phyloP scores from a whole-genome alignment of 192 early-diverging fungal species.

The Mortierella antarctica region DNA sequence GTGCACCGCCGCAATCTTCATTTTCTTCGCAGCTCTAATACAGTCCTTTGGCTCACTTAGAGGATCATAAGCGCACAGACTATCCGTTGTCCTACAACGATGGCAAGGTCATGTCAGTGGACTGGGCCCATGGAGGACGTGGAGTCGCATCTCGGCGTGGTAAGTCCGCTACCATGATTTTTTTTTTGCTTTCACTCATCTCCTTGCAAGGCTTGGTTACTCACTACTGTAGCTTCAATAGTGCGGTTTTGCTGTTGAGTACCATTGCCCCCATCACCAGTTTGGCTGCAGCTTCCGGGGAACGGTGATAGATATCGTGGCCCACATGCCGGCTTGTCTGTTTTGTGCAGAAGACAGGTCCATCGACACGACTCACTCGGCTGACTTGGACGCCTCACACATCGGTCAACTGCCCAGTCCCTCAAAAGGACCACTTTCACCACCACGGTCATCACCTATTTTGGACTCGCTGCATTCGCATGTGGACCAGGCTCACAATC shows the following conservation, averaged over 20 bases:
- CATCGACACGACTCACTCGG: neutral
- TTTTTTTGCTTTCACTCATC: neutral
- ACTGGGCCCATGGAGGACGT: conserved; percentile 17
- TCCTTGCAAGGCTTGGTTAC: neutral
- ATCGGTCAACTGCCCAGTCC: neutral
- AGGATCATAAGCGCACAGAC: conserved; percentile 19
- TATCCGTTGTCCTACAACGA: conserved; percentile 24
- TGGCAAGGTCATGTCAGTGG: conserved; percentile 31
- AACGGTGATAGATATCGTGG: conserved; percentile 1
- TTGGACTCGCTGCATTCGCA: neutral
- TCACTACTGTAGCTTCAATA: neutral
- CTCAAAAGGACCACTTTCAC: conserved; percentile 5
- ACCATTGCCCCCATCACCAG: conserved; percentile 11
- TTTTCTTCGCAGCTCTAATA: neutral
- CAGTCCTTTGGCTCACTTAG: neutral
- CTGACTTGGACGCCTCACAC: neutral
- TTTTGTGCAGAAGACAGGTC: neutral
- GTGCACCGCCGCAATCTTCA: no score
- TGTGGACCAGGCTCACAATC: neutral
- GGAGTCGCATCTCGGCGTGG: conserved; percentile 15
- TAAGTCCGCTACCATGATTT: neutral
- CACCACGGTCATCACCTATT: conserved; percentile 24
- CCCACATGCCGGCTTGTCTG: conserved; percentile 11
- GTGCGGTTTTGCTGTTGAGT: conserved; percentile 23
- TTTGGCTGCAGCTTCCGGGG: conserved; percentile 19